Evolutionary conservation across 2,329 filamentous ascomycete species (phyloP).

Genomic region (Phaeosphaeria sp.): DNA sequence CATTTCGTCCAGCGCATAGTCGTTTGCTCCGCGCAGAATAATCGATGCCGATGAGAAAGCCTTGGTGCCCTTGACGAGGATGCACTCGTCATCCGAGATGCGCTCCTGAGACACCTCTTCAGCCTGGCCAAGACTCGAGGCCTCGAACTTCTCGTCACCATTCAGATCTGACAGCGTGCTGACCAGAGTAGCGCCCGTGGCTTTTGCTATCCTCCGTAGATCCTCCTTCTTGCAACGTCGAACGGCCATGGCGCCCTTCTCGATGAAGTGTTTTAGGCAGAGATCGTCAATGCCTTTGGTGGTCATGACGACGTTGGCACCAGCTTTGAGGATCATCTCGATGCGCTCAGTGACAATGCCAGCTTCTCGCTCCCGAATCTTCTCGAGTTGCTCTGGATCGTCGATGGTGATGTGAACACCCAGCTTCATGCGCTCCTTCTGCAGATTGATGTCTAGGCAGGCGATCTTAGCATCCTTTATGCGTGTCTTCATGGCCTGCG

Average conservation of each 20-base stretch:
- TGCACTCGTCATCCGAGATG: conserved; percentile 98
- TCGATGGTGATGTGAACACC: conserved; percentile 98
- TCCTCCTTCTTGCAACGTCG: conserved; percentile 99
- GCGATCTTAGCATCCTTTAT: conserved; percentile 96
- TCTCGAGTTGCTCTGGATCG: conserved; percentile 94
- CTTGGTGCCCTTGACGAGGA: conserved; percentile 95
- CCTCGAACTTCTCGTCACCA: conserved; percentile 94
- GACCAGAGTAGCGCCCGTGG: conserved; percentile 90
- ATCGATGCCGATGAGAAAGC: conserved; percentile 92
- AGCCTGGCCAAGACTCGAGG: conserved; percentile 85
- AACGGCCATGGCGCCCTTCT: conserved; percentile 94
- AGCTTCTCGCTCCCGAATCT: conserved; percentile 91
- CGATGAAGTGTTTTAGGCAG: conserved; percentile 91
- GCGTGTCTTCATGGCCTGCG: conserved; percentile 95
- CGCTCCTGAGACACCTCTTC: conserved; percentile 98
- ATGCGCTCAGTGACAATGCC: conserved; percentile 93
- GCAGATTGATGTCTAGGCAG: conserved; percentile 94
- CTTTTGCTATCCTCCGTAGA: conserved; percentile 90
- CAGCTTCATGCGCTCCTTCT: conserved; percentile 99
- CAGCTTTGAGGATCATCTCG: conserved; percentile 96
- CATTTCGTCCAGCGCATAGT: conserved; percentile 98
- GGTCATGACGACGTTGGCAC: conserved; percentile 93
- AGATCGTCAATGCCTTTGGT: conserved; percentile 99
- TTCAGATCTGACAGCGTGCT: conserved; percentile 95
- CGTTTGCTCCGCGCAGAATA: conserved; percentile 93